These are phyloP conservation scores for Solanum lignicaule DNA, from an alignment of 257 asterid species.

Conservation along the genomic window DNA sequence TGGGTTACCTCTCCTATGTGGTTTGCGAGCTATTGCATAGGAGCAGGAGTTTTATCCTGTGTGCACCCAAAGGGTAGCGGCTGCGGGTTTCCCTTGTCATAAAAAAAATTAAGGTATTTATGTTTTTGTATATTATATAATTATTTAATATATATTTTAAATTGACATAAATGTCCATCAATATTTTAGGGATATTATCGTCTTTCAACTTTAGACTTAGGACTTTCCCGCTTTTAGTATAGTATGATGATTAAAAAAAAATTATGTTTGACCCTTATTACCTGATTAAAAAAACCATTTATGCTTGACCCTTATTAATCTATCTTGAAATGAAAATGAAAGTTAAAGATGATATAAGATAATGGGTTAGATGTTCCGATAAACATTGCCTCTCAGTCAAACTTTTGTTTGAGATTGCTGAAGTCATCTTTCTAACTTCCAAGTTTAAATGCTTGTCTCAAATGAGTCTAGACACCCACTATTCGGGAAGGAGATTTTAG, in stretches of 20 bases:
- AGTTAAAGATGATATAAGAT: not conserved
- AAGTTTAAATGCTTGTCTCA: not conserved
- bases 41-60: no score
- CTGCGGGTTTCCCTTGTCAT: no score
- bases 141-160: not conserved
- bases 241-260: not conserved
- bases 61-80: no score
- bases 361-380: not conserved
- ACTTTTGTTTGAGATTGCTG: not conserved
- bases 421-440: not conserved
- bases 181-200: not conserved
- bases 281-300: not conserved
- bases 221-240: not conserved
- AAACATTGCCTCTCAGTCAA: not conserved
- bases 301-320: not conserved
- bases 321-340: not conserved
- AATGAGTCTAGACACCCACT: not conserved
- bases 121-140: not conserved
- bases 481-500: not conserved
- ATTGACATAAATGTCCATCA: not conserved
- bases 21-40: no score
- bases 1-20: no score
- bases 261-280: not conserved
- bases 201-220: not conserved
- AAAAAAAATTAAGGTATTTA: not conserved